Conservation (phyloP, 495 filamentous ascomycete genomes). For the Penicillium malachiteum region DNA sequence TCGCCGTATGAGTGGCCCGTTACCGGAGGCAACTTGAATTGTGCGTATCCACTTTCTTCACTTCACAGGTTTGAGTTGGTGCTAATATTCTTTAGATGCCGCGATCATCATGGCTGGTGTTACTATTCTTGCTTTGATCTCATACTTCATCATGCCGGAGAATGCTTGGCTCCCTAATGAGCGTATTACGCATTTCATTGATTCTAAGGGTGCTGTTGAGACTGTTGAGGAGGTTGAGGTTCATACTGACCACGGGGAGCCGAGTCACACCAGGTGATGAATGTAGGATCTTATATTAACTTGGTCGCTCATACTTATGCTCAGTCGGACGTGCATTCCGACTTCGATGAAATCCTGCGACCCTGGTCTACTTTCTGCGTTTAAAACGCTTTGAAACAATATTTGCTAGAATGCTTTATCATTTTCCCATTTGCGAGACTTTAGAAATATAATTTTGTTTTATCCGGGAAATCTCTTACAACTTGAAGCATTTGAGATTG, state of each 20-base stretch:
- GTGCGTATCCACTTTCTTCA: slow-evolving; percentile 27
- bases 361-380: no score
- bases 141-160: slow-evolving; percentile 50
- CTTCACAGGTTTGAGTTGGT: background rate
- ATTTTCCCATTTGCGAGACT: no score
- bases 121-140: slow-evolving; percentile 46
- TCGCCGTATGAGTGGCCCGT: slow-evolving; percentile 49
- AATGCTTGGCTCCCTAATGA: slow-evolving; percentile 44
- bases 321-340: no score
- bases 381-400: no score
- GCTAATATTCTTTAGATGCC: slow-evolving; percentile 34
- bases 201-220: slow-evolving; percentile 40
- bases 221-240: slow-evolving; percentile 27
- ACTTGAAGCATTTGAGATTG: no score
- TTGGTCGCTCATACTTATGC: background rate
- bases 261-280: background rate
- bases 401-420: no score
- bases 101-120: slow-evolving; percentile 51
- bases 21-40: slow-evolving; percentile 45
- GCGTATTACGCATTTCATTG: slow-evolving; percentile 46
- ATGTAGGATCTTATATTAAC: background rate
- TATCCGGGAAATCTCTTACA: no score
- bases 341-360: no score
- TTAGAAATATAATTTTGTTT: no score
- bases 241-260: slow-evolving; percentile 2